Evolutionary conservation across 1,284 basidiomycete genomes (phyloP).

Genomic region (Leccinum discolor): DNA sequence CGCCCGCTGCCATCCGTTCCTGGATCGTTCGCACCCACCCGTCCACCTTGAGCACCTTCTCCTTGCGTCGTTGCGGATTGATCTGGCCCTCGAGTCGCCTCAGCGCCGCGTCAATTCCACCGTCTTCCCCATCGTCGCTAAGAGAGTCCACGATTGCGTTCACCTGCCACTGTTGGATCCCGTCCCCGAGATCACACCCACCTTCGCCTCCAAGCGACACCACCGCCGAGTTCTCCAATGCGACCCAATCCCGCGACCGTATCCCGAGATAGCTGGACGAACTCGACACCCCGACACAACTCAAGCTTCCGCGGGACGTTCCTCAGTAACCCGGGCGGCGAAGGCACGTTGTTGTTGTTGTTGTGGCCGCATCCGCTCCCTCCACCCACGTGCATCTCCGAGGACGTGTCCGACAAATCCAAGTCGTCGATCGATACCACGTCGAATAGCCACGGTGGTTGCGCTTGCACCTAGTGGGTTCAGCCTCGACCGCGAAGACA

Average conservation of each 20-base stretch:
- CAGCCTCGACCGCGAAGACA: constrained; percentile 33
- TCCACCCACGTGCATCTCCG: constrained; percentile 33
- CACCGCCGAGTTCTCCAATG: constrained; percentile 43
- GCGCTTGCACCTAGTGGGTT: constrained; percentile 40
- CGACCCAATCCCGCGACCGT: constrained; percentile 35
- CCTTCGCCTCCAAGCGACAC: constrained; percentile 35
- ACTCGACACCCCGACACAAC: constrained; percentile 74
- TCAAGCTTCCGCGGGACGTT: constrained; percentile 61
- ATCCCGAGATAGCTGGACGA: constrained; percentile 55
- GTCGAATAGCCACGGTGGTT: constrained; percentile 58
- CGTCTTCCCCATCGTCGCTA: constrained; percentile 71
- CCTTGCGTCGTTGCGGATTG: constrained; percentile 65
- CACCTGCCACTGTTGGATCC: constrained; percentile 76
- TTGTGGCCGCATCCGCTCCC: constrained; percentile 11
- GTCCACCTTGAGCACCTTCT: constrained; percentile 77
- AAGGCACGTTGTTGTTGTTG: constrained; percentile 20
- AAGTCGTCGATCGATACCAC: constrained; percentile 75
- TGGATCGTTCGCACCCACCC: constrained; percentile 78
- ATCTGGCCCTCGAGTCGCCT: constrained; percentile 82
- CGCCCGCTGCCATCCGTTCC: constrained; percentile 59
- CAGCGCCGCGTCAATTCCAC: constrained; percentile 81
- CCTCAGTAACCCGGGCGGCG: constrained; percentile 52
- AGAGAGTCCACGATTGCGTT: constrained; percentile 77
- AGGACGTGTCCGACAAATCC: constrained; percentile 73
- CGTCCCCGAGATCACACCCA: constrained; percentile 31